phyloP scores from a whole-genome alignment of 805 yeast species.

The Debaryomyces maramus region DNA sequence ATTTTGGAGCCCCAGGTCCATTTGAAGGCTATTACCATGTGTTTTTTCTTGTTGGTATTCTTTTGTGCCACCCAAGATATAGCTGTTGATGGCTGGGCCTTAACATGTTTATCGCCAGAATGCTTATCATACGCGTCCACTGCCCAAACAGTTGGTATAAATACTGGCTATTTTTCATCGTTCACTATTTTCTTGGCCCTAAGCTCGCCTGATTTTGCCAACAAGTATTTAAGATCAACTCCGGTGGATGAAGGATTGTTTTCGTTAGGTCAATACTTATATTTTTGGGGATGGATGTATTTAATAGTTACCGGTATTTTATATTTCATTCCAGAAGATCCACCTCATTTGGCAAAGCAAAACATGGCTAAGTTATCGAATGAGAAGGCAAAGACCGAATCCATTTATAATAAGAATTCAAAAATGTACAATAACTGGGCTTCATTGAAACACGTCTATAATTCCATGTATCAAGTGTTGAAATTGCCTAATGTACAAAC shows the following conservation, averaged over 20 bases:
- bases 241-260: constrained; percentile 69
- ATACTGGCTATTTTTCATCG: constrained; percentile 87
- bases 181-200: constrained; percentile 90
- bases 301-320: constrained; percentile 64
- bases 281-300: constrained; percentile 74
- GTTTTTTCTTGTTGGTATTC: constrained; percentile 76
- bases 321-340: constrained; percentile 69
- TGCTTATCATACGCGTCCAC: constrained; percentile 92
- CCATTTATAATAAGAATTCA: constrained; percentile 23
- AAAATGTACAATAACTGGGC: constrained; percentile 15
- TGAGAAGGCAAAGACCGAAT: constrained; percentile 28
- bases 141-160: constrained; percentile 94
- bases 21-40: constrained; percentile 58
- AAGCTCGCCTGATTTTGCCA: constrained; percentile 90
- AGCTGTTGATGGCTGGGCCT: constrained; percentile 99
- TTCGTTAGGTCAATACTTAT: constrained; percentile 71
- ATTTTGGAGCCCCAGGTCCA: constrained; percentile 52
- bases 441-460: constrained; percentile 55
- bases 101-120: constrained; percentile 75
- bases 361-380: constrained; percentile 29
- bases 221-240: constrained; percentile 66
- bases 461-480: constrained; percentile 67
- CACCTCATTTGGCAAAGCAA: constrained; percentile 44
- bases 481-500: constrained; percentile 69
- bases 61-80: constrained; percentile 97